These are phyloP conservation scores for Schrenkiella parvula DNA, from an alignment of 345 rosid genomes.

Conservation along the genomic window DNA sequence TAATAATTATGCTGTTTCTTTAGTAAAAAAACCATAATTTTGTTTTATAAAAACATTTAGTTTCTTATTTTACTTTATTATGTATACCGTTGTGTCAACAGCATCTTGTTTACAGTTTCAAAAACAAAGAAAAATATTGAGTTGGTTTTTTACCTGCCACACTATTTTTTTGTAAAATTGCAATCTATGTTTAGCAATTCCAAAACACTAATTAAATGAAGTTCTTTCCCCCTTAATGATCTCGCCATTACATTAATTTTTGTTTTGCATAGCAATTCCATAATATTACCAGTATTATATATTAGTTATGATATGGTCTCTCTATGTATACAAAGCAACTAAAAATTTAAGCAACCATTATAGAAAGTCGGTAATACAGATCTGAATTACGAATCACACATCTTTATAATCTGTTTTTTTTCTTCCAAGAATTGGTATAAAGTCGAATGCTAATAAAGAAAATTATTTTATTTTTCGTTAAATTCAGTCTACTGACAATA, in stretches of 20 bases:
- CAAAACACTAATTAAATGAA: background rate
- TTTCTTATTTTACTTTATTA: background rate
- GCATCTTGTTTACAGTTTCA: too few species aligned
- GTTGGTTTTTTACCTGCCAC: background rate
- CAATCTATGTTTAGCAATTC: background rate
- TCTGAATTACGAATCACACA: background rate
- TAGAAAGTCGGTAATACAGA: background rate
- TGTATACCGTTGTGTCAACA: background rate
- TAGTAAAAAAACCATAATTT: background rate
- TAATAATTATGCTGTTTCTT: background rate
- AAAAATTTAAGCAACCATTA: background rate
- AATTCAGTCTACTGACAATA: slow-evolving; percentile 4
- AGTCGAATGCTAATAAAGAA: background rate
- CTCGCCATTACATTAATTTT: too few species aligned
- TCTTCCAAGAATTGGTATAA: background rate
- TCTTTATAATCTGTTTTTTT: background rate
- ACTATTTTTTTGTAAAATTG: background rate
- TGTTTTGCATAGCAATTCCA: too few species aligned
- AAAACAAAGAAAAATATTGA: too few species aligned
- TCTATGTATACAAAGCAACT: background rate
- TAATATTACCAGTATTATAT: background rate
- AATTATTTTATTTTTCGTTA: background rate
- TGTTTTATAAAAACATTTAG: background rate
- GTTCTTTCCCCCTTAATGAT: background rate
- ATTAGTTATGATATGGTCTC: background rate